phyloP scores from a whole-genome alignment of 345 rosid genomes.

The thale cress (Arabidopsis thaliana) region DNA sequence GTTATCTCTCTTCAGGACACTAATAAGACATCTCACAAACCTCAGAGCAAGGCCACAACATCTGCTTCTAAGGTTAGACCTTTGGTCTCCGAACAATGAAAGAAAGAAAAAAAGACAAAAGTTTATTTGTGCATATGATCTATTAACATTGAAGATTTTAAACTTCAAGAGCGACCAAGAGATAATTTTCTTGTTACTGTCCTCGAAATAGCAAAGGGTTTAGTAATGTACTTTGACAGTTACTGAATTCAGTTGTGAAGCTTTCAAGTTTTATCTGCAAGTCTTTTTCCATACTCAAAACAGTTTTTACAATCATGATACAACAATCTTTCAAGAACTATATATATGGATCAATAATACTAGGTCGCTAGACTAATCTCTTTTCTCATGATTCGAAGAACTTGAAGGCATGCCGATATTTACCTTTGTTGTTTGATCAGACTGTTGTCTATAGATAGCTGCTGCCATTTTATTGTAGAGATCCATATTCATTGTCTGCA shows the following conservation, averaged over 20 bases:
- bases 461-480: constrained; percentile 50
- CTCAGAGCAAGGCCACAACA: constrained; percentile 40
- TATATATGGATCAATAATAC: constrained; percentile 19
- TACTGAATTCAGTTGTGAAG: constrained; percentile 22
- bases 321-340: neutral
- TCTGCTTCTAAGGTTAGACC: constrained; percentile 37
- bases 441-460: constrained; percentile 57
- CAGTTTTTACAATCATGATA: constrained; percentile 20
- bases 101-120: neutral
- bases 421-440: constrained; percentile 52
- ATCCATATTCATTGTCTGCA: constrained; percentile 45
- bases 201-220: neutral
- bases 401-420: constrained; percentile 43
- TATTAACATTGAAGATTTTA: constrained; percentile 3
- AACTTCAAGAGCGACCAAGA: neutral
- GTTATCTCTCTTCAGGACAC: constrained; percentile 74
- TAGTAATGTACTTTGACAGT: constrained; percentile 9
- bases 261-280: constrained; percentile 30
- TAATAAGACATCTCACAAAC: constrained; percentile 47
- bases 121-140: constrained; percentile 19
- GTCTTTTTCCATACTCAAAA: constrained; percentile 1
- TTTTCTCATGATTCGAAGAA: constrained; percentile 42
- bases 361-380: constrained; percentile 36
- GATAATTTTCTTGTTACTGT: neutral
- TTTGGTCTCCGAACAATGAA: constrained; percentile 24